Evolutionary conservation across 2,329 filamentous ascomycete species (phyloP).

Genomic region (Boeremia exigua): DNA sequence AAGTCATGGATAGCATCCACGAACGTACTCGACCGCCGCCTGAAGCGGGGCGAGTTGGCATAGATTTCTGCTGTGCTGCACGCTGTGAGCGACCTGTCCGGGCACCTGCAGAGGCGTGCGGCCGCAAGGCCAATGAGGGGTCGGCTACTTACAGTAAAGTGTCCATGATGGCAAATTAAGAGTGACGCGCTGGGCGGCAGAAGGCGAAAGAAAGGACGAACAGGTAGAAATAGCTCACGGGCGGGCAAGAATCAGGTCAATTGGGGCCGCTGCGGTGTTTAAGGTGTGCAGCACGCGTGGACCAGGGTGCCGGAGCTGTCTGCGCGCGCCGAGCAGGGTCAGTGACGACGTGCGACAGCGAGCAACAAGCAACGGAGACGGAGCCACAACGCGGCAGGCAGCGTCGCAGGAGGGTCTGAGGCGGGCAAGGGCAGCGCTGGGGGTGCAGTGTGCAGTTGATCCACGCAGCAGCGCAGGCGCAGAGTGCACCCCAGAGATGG

Average conservation of each 20-base stretch:
- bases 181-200: slow-evolving; percentile 4
- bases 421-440: slow-evolving; percentile 1
- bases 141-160: slow-evolving; percentile 63
- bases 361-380: slow-evolving; percentile 14
- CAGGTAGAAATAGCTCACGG: slow-evolving; percentile 6
- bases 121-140: slow-evolving; percentile 22
- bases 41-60: slow-evolving; percentile 86
- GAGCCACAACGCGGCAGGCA: slow-evolving; percentile 9
- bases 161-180: slow-evolving; percentile 57
- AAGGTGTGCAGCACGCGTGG: slow-evolving; percentile 19
- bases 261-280: slow-evolving; percentile 24
- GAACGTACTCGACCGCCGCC: slow-evolving; percentile 92
- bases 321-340: slow-evolving; percentile 28
- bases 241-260: slow-evolving; percentile 10
- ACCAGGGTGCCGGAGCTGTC: slow-evolving; percentile 25
- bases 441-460: neutral
- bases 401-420: slow-evolving; percentile 22
- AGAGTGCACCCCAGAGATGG: slow-evolving; percentile 11
- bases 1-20: slow-evolving; percentile 97
- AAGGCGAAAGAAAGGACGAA: slow-evolving; percentile 11
- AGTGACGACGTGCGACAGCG: slow-evolving; percentile 28
- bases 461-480: slow-evolving; percentile 7
- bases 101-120: neutral
- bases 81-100: slow-evolving; percentile 25
- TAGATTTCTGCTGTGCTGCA: slow-evolving; percentile 86